Conservation (phyloP, 2,329 filamentous ascomycete genomes). For the Beauveria sp. region DNA sequence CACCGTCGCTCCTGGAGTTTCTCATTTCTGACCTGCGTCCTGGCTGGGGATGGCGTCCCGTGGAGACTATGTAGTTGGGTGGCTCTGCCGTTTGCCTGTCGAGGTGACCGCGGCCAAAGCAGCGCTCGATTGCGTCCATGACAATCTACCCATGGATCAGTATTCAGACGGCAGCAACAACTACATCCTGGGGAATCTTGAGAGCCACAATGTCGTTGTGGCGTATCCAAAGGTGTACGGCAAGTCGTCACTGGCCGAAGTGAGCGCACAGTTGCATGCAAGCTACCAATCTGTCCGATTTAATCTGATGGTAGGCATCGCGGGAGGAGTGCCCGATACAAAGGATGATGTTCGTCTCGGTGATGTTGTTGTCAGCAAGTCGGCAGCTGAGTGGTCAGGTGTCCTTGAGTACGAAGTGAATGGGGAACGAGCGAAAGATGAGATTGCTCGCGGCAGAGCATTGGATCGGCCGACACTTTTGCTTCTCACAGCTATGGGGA, state of each 20-base stretch:
- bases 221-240: not conserved
- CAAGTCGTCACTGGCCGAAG: no score
- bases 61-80: slow-evolving; percentile 23
- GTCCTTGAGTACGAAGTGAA: not conserved
- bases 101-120: slow-evolving; percentile 23
- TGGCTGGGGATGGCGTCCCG: not conserved
- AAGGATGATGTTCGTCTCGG: not conserved
- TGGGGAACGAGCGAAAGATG: not conserved
- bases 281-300: not conserved
- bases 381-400: not conserved
- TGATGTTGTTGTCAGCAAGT: not conserved
- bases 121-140: slow-evolving; percentile 24
- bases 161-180: slow-evolving; percentile 12
- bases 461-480: not conserved
- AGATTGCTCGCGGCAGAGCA: not conserved
- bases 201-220: not conserved
- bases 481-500: not conserved
- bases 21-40: not conserved
- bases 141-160: not conserved
- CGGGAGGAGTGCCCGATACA: not conserved
- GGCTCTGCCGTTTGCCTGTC: slow-evolving; percentile 24
- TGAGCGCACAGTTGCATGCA: not conserved
- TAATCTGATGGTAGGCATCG: not conserved
- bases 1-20: not conserved
- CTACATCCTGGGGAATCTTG: slow-evolving; percentile 14